Evolutionary conservation across 2,329 filamentous ascomycete species (phyloP).

Genomic region (Ophiocordyceps sinensis): DNA sequence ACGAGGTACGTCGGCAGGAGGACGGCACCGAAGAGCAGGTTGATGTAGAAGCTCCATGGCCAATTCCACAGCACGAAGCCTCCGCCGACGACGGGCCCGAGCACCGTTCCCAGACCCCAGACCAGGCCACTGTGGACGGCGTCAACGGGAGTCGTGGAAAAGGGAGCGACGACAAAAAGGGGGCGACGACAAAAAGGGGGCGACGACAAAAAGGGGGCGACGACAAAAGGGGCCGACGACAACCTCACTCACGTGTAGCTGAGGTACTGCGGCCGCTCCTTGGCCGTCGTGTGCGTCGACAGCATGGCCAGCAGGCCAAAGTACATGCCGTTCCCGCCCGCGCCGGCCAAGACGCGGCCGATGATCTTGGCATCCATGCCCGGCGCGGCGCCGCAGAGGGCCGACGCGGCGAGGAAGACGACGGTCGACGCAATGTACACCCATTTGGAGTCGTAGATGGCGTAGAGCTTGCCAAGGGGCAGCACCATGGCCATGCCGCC

Average conservation of each 20-base stretch:
- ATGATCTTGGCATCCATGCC: slow-evolving; percentile 21
- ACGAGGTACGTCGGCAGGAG: slow-evolving; percentile 13
- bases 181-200: too few relatives aligned
- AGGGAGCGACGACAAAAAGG: too few relatives aligned
- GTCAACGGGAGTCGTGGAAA: too few relatives aligned
- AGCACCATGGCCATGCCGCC: slow-evolving; percentile 11
- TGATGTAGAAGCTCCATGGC: slow-evolving; percentile 34
- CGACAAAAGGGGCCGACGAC: too few relatives aligned
- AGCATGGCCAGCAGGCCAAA: slow-evolving; percentile 1
- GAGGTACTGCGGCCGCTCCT: slow-evolving; percentile 5
- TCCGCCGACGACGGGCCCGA: slow-evolving; percentile 24
- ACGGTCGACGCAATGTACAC: slow-evolving; percentile 10
- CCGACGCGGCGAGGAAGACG: slow-evolving; percentile 12
- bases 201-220: too few relatives aligned
- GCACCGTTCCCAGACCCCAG: slow-evolving; percentile 29
- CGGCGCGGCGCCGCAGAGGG: slow-evolving; percentile 14
- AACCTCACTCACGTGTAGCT: too few relatives aligned
- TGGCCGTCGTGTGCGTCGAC: not conserved
- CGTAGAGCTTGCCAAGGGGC: slow-evolving; percentile 17
- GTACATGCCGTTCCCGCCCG: slow-evolving; percentile 2
- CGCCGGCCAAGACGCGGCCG: slow-evolving; percentile 16
- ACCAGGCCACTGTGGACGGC: too few relatives aligned
- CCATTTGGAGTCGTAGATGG: slow-evolving; percentile 16
- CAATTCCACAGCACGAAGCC: not conserved
- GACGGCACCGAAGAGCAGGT: slow-evolving; percentile 26